Base-by-base conservation (phyloP, 306 rosid species). In the Vigna trinervia region DNA sequence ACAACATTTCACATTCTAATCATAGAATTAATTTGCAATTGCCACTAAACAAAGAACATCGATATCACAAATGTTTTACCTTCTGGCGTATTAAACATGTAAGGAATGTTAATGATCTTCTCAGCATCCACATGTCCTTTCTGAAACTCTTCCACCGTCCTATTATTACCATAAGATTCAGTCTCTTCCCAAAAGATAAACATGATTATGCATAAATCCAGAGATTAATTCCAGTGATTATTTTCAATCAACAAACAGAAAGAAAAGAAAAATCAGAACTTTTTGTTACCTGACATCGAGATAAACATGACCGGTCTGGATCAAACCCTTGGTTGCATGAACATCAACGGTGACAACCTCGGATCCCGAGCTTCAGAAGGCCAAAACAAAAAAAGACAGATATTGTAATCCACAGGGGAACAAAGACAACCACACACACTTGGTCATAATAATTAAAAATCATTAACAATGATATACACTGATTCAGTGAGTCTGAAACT, bases 71-170 rank as follows among this genome's bases (percentile, higher is more conserved):
- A 17, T 8, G 8, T 3, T 9, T 52, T 66, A 92, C 99, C 99
- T 23, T 82, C 80, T 2, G 96, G 88, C 20, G 91, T 89, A 61
- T 87, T 66, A 62, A 90, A 83, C 92, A 89, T 39, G 82, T 87
- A 92, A 5, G 99, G 92, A 79, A 92, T 85, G 79, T 95, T 95
- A 23, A 89, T 38, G 45, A 90, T 87, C 86, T 86, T 95, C 9
- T 82, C 88, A 59, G 88, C 74, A 64, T 86, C 93, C 34, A 86
- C 91, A 26, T 92, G 91, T 69, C 97, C 97, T 75, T 86, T 89
- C 48, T 87, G 62, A 68, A 80, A 95, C 83, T 95, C 97, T 88
- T 92, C 96, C 73, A 79, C 92, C 13, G 94, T 92, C 88, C 97
- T 92, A 68, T 5, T 19, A 45, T 38, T 84, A 4, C 22, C 72